These are phyloP conservation scores for Remersonia thermophila DNA, from an alignment of 2,329 filamentous ascomycete species.

Conservation along the genomic window DNA sequence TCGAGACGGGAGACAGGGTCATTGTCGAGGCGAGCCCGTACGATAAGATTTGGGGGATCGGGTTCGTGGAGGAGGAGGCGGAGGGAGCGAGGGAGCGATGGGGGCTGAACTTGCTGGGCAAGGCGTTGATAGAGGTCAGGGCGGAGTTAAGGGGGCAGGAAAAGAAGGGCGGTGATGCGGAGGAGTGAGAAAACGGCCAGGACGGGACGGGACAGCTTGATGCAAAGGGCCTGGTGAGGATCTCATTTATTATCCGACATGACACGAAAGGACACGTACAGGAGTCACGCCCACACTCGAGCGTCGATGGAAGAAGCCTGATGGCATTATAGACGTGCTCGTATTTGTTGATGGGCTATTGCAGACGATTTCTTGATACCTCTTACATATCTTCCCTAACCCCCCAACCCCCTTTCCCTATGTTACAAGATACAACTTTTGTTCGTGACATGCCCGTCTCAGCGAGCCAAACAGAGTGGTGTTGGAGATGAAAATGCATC, in stretches of 20 bases:
- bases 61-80: conserved; percentile 41
- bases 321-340: too few species aligned
- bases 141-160: conserved; percentile 30
- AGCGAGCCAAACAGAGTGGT: conserved; percentile 7
- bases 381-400: background rate
- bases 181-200: background rate
- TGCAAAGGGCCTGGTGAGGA: too few species aligned
- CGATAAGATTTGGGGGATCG: conserved; percentile 56
- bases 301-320: too few species aligned
- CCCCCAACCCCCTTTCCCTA: background rate
- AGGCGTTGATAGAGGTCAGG: conserved; percentile 46
- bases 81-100: conserved; percentile 33
- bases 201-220: background rate
- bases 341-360: too few species aligned
- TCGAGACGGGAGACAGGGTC: conserved; percentile 46
- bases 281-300: too few species aligned
- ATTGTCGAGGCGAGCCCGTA: conserved; percentile 49
- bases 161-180: background rate
- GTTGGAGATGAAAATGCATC: conserved; percentile 15
- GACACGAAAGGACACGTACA: too few species aligned
- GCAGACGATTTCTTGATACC: too few species aligned
- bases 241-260: too few species aligned
- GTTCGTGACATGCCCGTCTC: conserved; percentile 2
- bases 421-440: conserved; percentile 5
- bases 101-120: conserved; percentile 54